Conservation (phyloP, 306 rosid species). For the Quercus aquifolioides region DNA sequence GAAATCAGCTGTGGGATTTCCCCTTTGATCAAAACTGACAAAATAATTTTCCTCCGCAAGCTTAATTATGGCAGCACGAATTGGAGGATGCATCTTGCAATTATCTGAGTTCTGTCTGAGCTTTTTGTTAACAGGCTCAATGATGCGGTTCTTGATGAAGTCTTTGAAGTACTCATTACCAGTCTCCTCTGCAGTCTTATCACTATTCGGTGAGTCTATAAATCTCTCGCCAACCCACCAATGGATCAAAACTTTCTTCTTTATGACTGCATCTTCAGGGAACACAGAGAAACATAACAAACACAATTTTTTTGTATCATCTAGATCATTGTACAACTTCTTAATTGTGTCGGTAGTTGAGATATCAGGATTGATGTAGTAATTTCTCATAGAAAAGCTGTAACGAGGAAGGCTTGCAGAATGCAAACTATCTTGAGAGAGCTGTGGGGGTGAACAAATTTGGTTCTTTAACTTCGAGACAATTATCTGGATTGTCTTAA, state of each 20-base stretch:
- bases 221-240: conserved; percentile 28
- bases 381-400: not conserved
- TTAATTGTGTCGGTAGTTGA: not conserved
- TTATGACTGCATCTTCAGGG: conserved; percentile 7
- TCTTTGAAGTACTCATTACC: not conserved
- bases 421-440: too few relatives aligned
- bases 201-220: not conserved
- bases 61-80: not conserved
- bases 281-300: conserved; percentile 22
- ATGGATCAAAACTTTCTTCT: conserved; percentile 23
- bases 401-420: too few relatives aligned
- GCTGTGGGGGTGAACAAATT: not conserved
- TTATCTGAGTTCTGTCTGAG: not conserved
- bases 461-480: not conserved
- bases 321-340: not conserved
- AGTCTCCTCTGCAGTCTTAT: not conserved
- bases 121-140: not conserved
- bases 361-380: not conserved
- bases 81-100: not conserved
- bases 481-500: not conserved
- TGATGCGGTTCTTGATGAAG: not conserved
- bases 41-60: not conserved
- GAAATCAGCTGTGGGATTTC: conserved; percentile 7
- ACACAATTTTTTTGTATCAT: fast-evolving
- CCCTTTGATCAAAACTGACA: not conserved